These are phyloP conservation scores for Amphichorda felina DNA, from an alignment of 2,329 filamentous ascomycete genomes.

Conservation along the genomic window DNA sequence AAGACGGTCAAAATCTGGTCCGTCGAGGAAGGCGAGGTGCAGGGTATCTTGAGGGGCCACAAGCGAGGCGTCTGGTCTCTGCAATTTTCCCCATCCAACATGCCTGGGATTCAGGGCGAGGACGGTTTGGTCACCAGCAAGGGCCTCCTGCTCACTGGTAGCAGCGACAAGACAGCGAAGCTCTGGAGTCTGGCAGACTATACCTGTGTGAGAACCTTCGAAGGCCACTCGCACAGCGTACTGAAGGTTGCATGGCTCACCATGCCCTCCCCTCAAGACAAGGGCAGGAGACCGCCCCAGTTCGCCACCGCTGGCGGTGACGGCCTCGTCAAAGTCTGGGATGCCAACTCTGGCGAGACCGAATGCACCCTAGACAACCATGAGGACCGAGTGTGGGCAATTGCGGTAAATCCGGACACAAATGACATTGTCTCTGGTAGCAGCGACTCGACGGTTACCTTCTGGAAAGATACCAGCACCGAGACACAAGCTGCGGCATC, in stretches of 20 bases:
- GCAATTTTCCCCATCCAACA: conserved; percentile 71
- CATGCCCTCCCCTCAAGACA: conserved; percentile 33
- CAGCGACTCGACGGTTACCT: conserved; percentile 84
- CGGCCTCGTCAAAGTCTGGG: conserved; percentile 94
- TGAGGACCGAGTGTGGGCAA: conserved; percentile 87
- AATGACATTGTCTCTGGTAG: conserved; percentile 80
- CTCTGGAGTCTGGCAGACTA: conserved; percentile 92
- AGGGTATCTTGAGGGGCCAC: conserved; percentile 86
- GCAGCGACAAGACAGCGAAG: conserved; percentile 91
- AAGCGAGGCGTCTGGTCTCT: conserved; percentile 94
- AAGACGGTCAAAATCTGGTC: conserved; percentile 97
- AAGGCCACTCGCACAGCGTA: conserved; percentile 92
- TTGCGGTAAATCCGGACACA: conserved; percentile 57
- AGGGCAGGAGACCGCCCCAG: conserved; percentile 49
- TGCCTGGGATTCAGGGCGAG: conserved; percentile 61
- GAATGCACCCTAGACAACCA: conserved; percentile 94
- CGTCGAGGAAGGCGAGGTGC: conserved; percentile 74
- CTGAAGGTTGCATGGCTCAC: conserved; percentile 86
- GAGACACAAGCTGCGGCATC: conserved; percentile 66
- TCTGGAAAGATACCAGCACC: conserved; percentile 87
- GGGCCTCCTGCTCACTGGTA: conserved; percentile 79
- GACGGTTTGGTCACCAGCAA: conserved; percentile 62
- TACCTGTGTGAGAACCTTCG: conserved; percentile 83
- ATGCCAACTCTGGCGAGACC: conserved; percentile 71
- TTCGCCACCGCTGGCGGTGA: conserved; percentile 86